Evolutionary conservation across 2,329 filamentous ascomycete species (phyloP).

Genomic region (Neofusicoccum kwambonambiense): DNA sequence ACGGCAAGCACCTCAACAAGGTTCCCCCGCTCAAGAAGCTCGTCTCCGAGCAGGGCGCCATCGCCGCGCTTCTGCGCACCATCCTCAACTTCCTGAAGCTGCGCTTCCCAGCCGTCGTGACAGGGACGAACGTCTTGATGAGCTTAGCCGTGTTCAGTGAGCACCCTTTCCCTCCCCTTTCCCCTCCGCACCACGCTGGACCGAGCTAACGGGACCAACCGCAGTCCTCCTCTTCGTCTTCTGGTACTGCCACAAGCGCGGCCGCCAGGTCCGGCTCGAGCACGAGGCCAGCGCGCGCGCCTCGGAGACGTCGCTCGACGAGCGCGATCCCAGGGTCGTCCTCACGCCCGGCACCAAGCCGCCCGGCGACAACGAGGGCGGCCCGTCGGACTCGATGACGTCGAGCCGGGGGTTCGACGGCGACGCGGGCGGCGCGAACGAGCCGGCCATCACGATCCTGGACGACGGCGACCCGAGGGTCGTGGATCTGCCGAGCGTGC

Average conservation of each 20-base stretch:
- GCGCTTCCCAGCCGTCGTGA: constrained; percentile 82
- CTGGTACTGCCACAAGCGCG: constrained; percentile 98
- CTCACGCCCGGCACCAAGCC: constrained; percentile 10
- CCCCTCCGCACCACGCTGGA: no score
- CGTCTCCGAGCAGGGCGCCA: constrained; percentile 80
- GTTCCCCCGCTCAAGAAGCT: constrained; percentile 75
- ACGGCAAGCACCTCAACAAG: constrained; percentile 62
- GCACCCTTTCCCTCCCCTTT: constrained; percentile 36
- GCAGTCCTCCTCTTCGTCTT: constrained; percentile 83
- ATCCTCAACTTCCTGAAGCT: constrained; percentile 86
- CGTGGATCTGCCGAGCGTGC: constrained; percentile 36
- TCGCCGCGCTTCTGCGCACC: constrained; percentile 81
- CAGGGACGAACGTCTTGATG: constrained; percentile 85
- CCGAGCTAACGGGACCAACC: neutral
- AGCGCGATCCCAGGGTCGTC: constrained; percentile 22
- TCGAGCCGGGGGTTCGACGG: neutral
- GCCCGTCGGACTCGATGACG: constrained; percentile 17
- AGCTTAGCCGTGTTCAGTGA: constrained; percentile 83
- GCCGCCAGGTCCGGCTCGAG: constrained; percentile 77
- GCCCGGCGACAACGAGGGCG: neutral
- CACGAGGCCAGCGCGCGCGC: constrained; percentile 47
- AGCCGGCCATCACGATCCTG: constrained; percentile 31
- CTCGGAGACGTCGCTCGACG: constrained; percentile 24
- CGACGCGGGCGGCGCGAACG: neutral
- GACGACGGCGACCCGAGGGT: constrained; percentile 25